Evolutionary conservation across 176 grass and related monocot species (phyloP).

Genomic region (Oryza australiensis): DNA sequence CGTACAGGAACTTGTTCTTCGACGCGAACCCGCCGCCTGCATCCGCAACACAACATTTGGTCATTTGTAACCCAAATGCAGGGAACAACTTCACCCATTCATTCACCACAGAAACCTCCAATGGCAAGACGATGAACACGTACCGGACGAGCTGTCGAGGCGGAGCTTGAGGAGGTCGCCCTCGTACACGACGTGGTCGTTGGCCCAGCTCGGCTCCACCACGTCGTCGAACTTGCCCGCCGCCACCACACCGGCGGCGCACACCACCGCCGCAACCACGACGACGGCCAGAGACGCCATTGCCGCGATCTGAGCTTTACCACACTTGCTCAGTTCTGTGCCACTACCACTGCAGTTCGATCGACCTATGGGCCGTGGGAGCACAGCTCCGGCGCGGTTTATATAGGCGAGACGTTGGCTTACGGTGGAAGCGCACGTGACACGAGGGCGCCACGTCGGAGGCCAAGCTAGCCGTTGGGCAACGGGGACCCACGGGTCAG

Average conservation of each 20-base stretch:
- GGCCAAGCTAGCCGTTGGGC: constrained; percentile 34
- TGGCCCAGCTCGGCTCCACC: constrained; percentile 94
- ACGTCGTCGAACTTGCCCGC: constrained; percentile 71
- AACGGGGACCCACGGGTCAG: not conserved
- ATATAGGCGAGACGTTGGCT: constrained; percentile 15
- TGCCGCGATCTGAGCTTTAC: rapidly evolving
- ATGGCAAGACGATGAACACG: too few relatives aligned
- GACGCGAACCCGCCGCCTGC: constrained; percentile 77
- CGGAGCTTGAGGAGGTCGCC: constrained; percentile 89
- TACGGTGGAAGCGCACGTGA: constrained; percentile 33
- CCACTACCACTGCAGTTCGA: not conserved
- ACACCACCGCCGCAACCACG: not conserved
- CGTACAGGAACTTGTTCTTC: constrained; percentile 75
- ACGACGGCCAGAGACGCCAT: not conserved
- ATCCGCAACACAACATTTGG: not conserved
- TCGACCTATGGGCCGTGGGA: rapidly evolving
- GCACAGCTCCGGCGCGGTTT: not conserved
- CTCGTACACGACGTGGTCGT: constrained; percentile 87
- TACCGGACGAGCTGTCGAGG: constrained; percentile 78
- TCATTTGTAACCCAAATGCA: not conserved
- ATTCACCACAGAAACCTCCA: too few relatives aligned
- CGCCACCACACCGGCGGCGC: not conserved
- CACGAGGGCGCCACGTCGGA: constrained; percentile 37
- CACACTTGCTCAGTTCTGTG: not conserved
- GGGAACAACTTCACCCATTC: too few relatives aligned